Evolutionary conservation across 805 yeast species (phyloP).

Genomic region (Teunomyces atbi): DNA sequence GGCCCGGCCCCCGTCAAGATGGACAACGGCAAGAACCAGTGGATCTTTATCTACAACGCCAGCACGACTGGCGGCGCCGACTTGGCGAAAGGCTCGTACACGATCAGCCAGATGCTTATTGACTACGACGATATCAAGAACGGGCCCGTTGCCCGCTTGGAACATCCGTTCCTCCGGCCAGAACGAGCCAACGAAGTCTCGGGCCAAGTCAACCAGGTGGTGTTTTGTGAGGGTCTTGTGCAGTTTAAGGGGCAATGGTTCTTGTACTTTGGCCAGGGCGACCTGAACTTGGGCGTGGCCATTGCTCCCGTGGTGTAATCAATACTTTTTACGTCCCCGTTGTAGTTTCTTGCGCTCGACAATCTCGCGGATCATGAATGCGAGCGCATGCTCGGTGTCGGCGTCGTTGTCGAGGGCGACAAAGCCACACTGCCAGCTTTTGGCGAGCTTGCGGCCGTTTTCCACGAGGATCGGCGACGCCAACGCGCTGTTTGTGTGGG

Average conservation of each 20-base stretch:
- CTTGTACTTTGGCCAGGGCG: slow-evolving; percentile 44
- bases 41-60: slow-evolving; percentile 38
- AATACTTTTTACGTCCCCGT: slow-evolving; percentile 9
- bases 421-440: slow-evolving; percentile 64
- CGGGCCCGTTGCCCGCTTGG: slow-evolving; percentile 40
- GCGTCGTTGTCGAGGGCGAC: slow-evolving; percentile 57
- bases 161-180: slow-evolving; percentile 35
- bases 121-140: slow-evolving; percentile 34
- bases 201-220: slow-evolving; percentile 43
- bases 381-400: slow-evolving; percentile 56
- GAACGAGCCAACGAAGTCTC: slow-evolving; percentile 30
- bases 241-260: slow-evolving; percentile 43
- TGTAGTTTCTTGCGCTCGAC: slow-evolving; percentile 43
- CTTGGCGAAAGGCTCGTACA: slow-evolving; percentile 29
- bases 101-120: slow-evolving; percentile 39
- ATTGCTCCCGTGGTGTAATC: slow-evolving; percentile 15
- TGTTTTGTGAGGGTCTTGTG: slow-evolving; percentile 43
- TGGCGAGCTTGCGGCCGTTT: slow-evolving; percentile 56
- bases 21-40: slow-evolving; percentile 28
- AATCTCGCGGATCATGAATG: slow-evolving; percentile 58
- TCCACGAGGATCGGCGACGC: slow-evolving; percentile 61
- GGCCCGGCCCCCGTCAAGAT: slow-evolving; percentile 44
- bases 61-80: slow-evolving; percentile 37
- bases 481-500: slow-evolving; percentile 55
- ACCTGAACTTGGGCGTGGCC: slow-evolving; percentile 42